Percentiles rank a stretch among this genome's conserved stretches.
Conservation (phyloP, 163 green algal genomes). For the Scenedesmus sp. region DNA sequence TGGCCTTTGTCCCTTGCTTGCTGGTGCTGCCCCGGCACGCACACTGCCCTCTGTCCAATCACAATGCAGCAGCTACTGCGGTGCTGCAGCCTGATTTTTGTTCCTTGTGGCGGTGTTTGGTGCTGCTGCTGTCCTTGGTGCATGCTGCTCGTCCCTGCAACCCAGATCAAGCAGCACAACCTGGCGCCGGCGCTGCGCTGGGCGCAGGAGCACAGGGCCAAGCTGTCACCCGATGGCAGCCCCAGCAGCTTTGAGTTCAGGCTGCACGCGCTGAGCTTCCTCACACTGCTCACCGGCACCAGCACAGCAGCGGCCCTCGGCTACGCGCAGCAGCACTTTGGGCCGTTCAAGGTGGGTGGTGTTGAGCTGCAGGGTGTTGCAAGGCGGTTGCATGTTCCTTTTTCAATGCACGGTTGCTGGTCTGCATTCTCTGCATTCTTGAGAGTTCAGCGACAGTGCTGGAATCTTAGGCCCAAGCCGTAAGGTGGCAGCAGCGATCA, state of each 20-base stretch:
- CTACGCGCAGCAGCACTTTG: slow-evolving; percentile 88
- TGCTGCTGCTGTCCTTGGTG: background rate
- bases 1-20: no score
- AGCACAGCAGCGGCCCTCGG: slow-evolving; percentile 72
- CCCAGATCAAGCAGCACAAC: slow-evolving; percentile 72
- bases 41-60: no score
- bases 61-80: no score
- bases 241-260: slow-evolving; percentile 88
- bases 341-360: slow-evolving; percentile 65
- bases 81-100: no score
- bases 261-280: slow-evolving; percentile 90
- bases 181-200: slow-evolving; percentile 88
- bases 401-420: no score
- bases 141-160: background rate
- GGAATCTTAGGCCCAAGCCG: background rate
- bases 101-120: no score
- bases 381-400: no score
- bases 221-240: slow-evolving; percentile 65
- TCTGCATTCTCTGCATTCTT: no score
- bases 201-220: slow-evolving; percentile 76
- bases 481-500: no score
- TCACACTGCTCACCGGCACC: slow-evolving; percentile 70
- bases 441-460: no score
- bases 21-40: no score
- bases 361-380: no score